Evolutionary conservation across 106 monocot genomes (phyloP), one percentile per base, ranked within the genome.

Genomic region (Alisma plantagoaquatica): DNA sequence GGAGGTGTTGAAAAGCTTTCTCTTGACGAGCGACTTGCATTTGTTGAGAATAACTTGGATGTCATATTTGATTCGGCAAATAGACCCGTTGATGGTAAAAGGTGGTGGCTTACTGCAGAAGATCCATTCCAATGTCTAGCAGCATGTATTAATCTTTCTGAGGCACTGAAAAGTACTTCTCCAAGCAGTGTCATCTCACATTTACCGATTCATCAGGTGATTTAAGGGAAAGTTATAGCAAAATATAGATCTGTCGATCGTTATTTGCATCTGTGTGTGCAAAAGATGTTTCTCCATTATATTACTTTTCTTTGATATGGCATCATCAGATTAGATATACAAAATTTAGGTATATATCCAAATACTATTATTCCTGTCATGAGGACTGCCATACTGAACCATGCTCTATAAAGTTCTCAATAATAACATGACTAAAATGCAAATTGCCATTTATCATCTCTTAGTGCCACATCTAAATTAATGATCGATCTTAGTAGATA

Each of bases 101-200:
- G 68, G 2, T 92, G 92, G 92, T 92, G 92, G 92, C 46, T 82
- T 46, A 62, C 66, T 62, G 92, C 86, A 61, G 86, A 92, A 52
- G 92, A 92, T 58, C 92, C 92, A 54, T 82, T 86, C 48, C 86
- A 92, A 27, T 92, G 92, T 62, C 70, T 92, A 59, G 92, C 92
- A 46, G 73, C 82, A 58, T 92, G 92, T 47, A 78, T 92, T 27
- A 55, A 82, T 58, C 78, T 92, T 45, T 70, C 72, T 56, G 76
- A 71, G 59, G 92, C 78, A 35, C 65, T 92, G 28, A 71, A 67
- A 51, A 82, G 78, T 56, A 53, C 73, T 27, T 82, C 71, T 7
- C 82, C 86, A 7, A 32, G 66, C 4, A 52, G 19, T 51, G 61
- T 56, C 43, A 56, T 92, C 20, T 86, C 86, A 4, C 78, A 92